phyloP scores from a whole-genome alignment of 345 rosid genomes.

The Euclidium syriacum region DNA sequence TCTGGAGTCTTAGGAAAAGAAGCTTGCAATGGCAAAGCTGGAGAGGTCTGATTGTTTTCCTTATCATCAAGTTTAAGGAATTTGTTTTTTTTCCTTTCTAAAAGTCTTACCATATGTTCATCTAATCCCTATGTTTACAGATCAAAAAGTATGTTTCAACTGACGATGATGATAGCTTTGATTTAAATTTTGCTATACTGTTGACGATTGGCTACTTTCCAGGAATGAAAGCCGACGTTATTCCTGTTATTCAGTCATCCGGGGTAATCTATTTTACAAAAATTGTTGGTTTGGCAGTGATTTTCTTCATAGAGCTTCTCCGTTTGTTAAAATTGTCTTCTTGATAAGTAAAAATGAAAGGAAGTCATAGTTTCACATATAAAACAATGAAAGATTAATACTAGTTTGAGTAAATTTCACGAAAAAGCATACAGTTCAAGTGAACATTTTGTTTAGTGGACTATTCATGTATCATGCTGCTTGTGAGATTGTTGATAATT shows the following conservation, averaged over 20 bases:
- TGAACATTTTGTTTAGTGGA: not conserved
- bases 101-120: not conserved
- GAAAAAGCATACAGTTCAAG: not conserved
- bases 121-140: no score
- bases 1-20: slow-evolving; percentile 62
- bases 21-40: slow-evolving; percentile 37
- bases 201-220: slow-evolving; percentile 79
- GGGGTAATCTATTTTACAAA: slow-evolving; percentile 33
- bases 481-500: not conserved
- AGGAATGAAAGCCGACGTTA: slow-evolving; percentile 68
- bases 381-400: no score
- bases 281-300: not conserved
- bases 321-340: not conserved
- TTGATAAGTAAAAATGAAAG: not conserved
- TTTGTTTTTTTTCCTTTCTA: not conserved
- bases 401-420: no score
- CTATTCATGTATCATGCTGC: not conserved
- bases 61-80: not conserved
- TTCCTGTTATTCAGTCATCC: slow-evolving; percentile 36
- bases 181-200: slow-evolving; percentile 32
- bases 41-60: slow-evolving; percentile 48
- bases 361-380: not conserved
- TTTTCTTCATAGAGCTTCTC: not conserved
- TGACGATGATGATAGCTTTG: slow-evolving; percentile 3
- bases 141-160: slow-evolving; percentile 27